Evolutionary conservation across 805 yeast genomes (phyloP).

Genomic region (Nakazawaea ambrosiae): DNA sequence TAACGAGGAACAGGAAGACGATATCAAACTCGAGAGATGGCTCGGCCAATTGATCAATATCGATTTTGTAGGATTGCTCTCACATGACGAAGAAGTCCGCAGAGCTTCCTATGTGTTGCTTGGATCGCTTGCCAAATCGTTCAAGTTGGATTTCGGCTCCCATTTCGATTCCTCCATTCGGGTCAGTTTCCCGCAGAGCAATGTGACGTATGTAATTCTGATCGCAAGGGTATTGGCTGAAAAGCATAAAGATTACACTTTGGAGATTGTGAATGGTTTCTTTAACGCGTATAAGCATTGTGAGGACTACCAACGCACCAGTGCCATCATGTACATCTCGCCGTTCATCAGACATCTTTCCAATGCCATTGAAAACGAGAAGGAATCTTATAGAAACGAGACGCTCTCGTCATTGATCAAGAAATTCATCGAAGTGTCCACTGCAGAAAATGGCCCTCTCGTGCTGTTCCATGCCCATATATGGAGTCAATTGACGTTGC

Average conservation of each 20-base stretch:
- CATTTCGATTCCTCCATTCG: conserved; percentile 48
- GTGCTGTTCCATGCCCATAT: conserved; percentile 50
- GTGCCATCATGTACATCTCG: conserved; percentile 44
- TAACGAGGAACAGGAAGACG: conserved; percentile 12
- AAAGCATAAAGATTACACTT: conserved; percentile 49
- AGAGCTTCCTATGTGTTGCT: conserved; percentile 56
- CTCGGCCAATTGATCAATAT: conserved; percentile 60
- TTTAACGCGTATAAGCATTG: conserved; percentile 43
- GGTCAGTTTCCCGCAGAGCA: conserved; percentile 62
- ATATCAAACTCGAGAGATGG: conserved; percentile 25
- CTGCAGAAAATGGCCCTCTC: conserved; percentile 38
- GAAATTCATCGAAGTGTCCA: conserved; percentile 52
- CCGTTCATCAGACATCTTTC: conserved; percentile 75
- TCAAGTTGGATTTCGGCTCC: conserved; percentile 53
- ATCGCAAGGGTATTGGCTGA: conserved; percentile 52
- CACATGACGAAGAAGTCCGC: conserved; percentile 50
- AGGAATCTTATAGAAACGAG: conserved; percentile 24
- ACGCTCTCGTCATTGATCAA: conserved; percentile 55
- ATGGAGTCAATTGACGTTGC: conserved; percentile 63
- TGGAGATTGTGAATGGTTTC: conserved; percentile 43
- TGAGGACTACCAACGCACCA: conserved; percentile 25
- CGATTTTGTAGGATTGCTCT: conserved; percentile 62
- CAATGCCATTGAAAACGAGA: conserved; percentile 44
- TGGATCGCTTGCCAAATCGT: conserved; percentile 53
- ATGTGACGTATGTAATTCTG: conserved; percentile 50